Base-by-base conservation (phyloP, 2,329 filamentous ascomycete species). In the Neopestalotiopsis clavispora region DNA sequence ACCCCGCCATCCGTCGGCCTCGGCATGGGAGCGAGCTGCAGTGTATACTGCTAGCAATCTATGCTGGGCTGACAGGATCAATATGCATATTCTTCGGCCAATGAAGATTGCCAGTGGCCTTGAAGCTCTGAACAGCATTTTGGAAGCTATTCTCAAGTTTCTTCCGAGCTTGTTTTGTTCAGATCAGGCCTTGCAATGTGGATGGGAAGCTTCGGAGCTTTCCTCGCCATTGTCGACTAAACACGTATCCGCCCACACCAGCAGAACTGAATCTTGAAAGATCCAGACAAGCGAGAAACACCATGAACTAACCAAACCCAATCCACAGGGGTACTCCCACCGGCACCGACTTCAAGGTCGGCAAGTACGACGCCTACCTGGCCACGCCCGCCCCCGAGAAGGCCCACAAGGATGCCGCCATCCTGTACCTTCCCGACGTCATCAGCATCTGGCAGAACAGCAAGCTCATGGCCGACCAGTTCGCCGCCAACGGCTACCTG, bases 381-480 rank as follows among this genome's bases (percentile, higher is more conserved):
- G 84, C 86, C 12, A 82, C 80, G 6, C 83, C 86, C 63, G 76
- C 78, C 38, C 70, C 72, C 6, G 68, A 73, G 68, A 80, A 79
- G 67, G 78, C 75, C 52, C 78, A 83, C 75, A 78, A 81, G 70
- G 81, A 79, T 66, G 75, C 79, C 32, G 85, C 80, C 42, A 78
- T 88, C 70, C 76, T 88, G 17, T 80, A 81, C 74, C 69, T 86
- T 52, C 82, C 84, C 14, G 86, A 88, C 70, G 80, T 87, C 69
- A 78, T 86, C 67, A 83, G 86, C 70, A 83, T 87, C 77, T 87
- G 84, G 84, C 82, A 87, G 70, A 90, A 92, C 79, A 81, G 83
- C 75, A 80, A 91, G 80, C 83, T 92, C 71, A 87, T 94, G 74
- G 92, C 92, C 69, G 93, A 95, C 82, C 88, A 92, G 75, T 92